A percentile compares a stretch with the other conserved stretches of the same genome.
Conservation (phyloP, 306 rosid species). For the Sindora glabra region DNA sequence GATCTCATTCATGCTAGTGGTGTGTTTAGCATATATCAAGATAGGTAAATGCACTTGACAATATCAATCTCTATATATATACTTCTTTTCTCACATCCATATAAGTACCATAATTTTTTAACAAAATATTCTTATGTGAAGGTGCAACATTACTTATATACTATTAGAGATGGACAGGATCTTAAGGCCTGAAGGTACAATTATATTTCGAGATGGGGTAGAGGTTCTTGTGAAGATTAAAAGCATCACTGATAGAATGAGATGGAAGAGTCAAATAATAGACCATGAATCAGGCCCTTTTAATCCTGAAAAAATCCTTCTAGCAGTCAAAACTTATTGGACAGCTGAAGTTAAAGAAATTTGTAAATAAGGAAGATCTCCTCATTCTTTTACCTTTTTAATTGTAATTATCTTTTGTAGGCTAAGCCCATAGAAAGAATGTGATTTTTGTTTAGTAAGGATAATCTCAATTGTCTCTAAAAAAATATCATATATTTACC, state of each 20-base stretch:
- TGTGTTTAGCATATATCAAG: constrained; percentile 79
- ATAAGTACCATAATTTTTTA: neutral
- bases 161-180: constrained; percentile 93
- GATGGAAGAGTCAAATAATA: constrained; percentile 72
- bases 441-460: too few species aligned
- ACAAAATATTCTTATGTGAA: constrained; percentile 17
- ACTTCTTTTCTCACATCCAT: neutral
- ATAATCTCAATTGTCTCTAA: too few species aligned
- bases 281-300: constrained; percentile 95
- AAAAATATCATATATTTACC: too few species aligned
- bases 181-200: constrained; percentile 88
- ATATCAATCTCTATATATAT: neutral
- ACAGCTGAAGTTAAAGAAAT: constrained; percentile 42
- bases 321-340: constrained; percentile 77
- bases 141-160: constrained; percentile 68
- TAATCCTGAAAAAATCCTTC: constrained; percentile 88
- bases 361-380: too few species aligned
- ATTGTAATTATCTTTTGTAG: too few species aligned
- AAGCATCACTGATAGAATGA: constrained; percentile 63
- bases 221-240: constrained; percentile 72
- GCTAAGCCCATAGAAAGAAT: too few species aligned
- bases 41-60: constrained; percentile 35
- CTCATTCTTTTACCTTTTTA: too few species aligned
- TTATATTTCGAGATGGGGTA: constrained; percentile 70
- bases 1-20: constrained; percentile 84